phyloP scores from a whole-genome alignment of 2,329 filamentous ascomycete genomes.

The Colletotrichum agaves region DNA sequence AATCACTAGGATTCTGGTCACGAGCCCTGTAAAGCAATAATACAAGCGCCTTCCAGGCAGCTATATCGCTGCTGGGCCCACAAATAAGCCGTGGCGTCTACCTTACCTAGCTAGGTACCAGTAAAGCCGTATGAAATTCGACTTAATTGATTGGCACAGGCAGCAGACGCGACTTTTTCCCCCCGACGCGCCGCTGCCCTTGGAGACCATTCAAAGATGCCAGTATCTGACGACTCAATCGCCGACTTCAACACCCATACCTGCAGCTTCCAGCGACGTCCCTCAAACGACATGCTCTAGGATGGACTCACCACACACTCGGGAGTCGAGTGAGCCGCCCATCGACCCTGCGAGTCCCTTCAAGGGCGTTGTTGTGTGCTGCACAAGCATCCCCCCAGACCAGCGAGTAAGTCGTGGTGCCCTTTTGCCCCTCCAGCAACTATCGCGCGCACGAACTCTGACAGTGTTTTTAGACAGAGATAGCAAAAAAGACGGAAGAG shows the following conservation, averaged over 20 bases:
- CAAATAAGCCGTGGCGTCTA: slow-evolving; percentile 4
- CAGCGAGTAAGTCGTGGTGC: slow-evolving; percentile 69
- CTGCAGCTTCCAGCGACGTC: background rate
- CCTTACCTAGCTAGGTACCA: no score
- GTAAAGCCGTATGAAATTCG: background rate
- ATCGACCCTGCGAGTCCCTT: slow-evolving; percentile 73
- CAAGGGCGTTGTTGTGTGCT: slow-evolving; percentile 82
- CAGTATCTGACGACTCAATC: background rate
- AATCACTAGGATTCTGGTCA: no score
- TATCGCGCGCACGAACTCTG: slow-evolving; percentile 20
- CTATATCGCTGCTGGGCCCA: background rate
- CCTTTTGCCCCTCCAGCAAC: background rate
- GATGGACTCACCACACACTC: slow-evolving; percentile 22
- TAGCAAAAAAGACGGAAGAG: slow-evolving; percentile 74
- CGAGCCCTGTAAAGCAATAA: background rate
- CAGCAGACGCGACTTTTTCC: slow-evolving; percentile 37
- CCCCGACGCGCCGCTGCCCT: slow-evolving; percentile 25
- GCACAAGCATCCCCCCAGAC: slow-evolving; percentile 85
- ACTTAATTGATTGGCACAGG: slow-evolving; percentile 32
- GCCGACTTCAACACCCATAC: background rate
- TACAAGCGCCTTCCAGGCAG: background rate
- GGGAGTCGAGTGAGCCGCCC: slow-evolving; percentile 41
- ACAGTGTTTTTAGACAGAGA: slow-evolving; percentile 55
- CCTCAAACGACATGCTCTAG: slow-evolving; percentile 27
- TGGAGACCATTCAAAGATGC: background rate